Evolutionary conservation across 129 eudicot genomes (phyloP).

Genomic region (Pulicaria dysenterica): DNA sequence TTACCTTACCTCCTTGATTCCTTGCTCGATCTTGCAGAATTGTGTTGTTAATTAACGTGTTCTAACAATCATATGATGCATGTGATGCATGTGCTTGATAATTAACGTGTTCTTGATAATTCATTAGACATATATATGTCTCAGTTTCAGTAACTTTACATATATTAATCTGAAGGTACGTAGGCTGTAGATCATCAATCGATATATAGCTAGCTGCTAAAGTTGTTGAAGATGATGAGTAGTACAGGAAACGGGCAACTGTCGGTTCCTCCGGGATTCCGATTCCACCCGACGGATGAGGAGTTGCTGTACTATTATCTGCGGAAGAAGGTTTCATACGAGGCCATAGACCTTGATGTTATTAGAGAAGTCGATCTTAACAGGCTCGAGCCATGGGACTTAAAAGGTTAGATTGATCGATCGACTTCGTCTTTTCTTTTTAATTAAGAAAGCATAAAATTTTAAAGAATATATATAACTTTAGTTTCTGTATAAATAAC

Average conservation of each 20-base stretch:
- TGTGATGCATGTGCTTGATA: too few relatives aligned
- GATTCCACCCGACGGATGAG: slow-evolving; percentile 95
- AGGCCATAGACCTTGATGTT: slow-evolving; percentile 90
- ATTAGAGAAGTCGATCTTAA: slow-evolving; percentile 93
- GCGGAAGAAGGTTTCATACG: slow-evolving; percentile 81
- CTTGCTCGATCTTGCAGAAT: too few relatives aligned
- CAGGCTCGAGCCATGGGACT: slow-evolving; percentile 98
- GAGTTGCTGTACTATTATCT: slow-evolving; percentile 79
- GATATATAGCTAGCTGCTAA: neutral
- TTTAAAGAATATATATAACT: too few relatives aligned
- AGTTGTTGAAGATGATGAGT: slow-evolving; percentile 16
- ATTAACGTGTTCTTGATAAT: too few relatives aligned
- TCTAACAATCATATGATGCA: too few relatives aligned
- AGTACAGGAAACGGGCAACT: slow-evolving; percentile 45
- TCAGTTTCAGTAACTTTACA: too few relatives aligned
- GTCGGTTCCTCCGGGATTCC: slow-evolving; percentile 87
- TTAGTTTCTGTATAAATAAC: too few relatives aligned
- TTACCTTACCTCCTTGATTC: too few relatives aligned
- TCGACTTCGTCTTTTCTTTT: neutral
- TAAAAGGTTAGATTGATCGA: slow-evolving; percentile 55
- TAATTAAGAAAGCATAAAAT: too few relatives aligned
- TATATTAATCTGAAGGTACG: neutral
- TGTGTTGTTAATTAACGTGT: too few relatives aligned
- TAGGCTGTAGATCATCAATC: neutral
- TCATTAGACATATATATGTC: neutral